phyloP scores from a whole-genome alignment of 2,329 filamentous ascomycete genomes.

The Pseudogymnoascus sp. region DNA sequence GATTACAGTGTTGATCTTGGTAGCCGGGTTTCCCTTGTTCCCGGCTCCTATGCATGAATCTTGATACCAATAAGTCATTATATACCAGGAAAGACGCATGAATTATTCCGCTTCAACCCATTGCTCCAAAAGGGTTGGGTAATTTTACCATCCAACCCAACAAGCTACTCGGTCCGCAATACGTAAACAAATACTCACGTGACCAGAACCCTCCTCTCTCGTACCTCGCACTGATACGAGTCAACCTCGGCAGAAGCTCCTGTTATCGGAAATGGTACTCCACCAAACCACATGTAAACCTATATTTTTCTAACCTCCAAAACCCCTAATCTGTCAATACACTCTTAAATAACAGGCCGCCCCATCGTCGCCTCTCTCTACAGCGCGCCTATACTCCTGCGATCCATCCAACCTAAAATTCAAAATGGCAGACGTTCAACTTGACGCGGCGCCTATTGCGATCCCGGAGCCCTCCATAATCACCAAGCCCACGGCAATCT shows the following conservation, averaged over 20 bases:
- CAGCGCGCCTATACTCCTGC: background rate
- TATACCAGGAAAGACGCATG: background rate
- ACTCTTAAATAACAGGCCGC: background rate
- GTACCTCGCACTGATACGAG: background rate
- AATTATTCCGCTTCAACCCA: background rate
- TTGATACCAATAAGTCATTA: background rate
- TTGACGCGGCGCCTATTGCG: background rate
- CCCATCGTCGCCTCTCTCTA: background rate
- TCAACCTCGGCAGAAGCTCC: background rate
- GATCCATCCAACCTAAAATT: background rate
- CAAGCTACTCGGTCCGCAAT: background rate
- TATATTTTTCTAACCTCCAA: background rate
- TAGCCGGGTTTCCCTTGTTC: background rate
- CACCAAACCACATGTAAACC: background rate
- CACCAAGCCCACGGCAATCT: background rate
- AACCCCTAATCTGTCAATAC: background rate
- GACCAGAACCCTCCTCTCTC: background rate
- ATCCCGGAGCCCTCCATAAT: background rate
- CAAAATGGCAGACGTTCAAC: background rate
- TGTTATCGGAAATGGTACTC: background rate
- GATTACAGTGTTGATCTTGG: background rate
- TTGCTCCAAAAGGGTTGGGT: background rate
- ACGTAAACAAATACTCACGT: background rate
- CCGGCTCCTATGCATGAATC: background rate
- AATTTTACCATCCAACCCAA: background rate